Evolutionary conservation across 768 basidiomycete genomes (phyloP).

Genomic region (Mycena crocata): DNA sequence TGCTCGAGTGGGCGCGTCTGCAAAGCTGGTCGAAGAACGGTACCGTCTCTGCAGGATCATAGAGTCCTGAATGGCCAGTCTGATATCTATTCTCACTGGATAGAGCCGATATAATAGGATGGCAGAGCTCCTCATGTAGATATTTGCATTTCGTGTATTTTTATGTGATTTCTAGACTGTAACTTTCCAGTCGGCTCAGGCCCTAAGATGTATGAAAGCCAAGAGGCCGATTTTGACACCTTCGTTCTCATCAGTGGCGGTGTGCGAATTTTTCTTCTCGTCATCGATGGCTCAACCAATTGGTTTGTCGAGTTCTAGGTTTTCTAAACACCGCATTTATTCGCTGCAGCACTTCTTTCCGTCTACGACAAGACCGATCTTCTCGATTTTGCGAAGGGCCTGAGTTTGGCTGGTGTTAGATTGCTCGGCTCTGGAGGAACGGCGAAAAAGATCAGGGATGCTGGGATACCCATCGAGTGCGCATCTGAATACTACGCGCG

Average conservation of each 20-base stretch:
- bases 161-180: constrained; percentile 5
- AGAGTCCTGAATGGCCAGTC: background rate
- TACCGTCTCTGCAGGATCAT: background rate
- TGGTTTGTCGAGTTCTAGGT: constrained; percentile 28
- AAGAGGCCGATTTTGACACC: too few relatives aligned
- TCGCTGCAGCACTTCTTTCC: constrained; percentile 80
- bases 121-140: background rate
- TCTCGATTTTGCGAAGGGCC: constrained; percentile 88
- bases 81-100: background rate
- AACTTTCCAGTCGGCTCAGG: background rate
- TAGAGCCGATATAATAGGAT: background rate
- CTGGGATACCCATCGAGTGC: constrained; percentile 90
- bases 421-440: constrained; percentile 97
- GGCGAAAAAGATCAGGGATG: constrained; percentile 96
- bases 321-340: background rate
- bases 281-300: constrained; percentile 34
- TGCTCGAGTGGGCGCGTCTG: constrained; percentile 32
- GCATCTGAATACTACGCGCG: constrained; percentile 46
- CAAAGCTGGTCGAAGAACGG: constrained; percentile 16
- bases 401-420: constrained; percentile 83
- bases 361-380: constrained; percentile 97
- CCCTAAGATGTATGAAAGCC: too few relatives aligned
- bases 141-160: constrained; percentile 13
- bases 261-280: background rate
- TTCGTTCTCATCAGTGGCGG: constrained; percentile 1